Evolutionary conservation across 495 filamentous ascomycete species (phyloP).

Genomic region (Aspergillus steynii): DNA sequence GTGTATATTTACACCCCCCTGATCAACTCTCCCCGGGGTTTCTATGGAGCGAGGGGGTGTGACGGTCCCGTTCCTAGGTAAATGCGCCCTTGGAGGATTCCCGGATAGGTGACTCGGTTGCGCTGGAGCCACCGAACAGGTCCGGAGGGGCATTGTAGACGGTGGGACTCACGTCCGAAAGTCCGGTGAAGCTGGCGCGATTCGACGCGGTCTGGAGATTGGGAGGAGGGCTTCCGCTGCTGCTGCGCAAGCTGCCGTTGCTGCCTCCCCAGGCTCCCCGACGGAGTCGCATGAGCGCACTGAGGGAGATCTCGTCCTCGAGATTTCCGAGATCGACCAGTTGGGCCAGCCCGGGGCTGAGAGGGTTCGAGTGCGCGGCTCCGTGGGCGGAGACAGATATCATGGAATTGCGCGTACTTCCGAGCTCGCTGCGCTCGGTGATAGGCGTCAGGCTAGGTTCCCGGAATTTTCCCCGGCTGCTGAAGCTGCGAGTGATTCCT

Average conservation of each 20-base stretch:
- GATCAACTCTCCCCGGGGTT: too few species aligned
- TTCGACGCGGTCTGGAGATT: slow-evolving; percentile 36
- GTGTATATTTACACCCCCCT: background rate
- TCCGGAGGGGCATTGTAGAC: slow-evolving; percentile 25
- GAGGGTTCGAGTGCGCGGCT: slow-evolving; percentile 37
- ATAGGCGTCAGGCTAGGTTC: slow-evolving; percentile 96
- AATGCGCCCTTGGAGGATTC: slow-evolving; percentile 12
- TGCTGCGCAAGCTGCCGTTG: slow-evolving; percentile 67
- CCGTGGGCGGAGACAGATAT: slow-evolving; percentile 68
- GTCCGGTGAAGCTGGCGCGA: slow-evolving; percentile 36
- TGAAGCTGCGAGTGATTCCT: slow-evolving; percentile 64
- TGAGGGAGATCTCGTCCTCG: slow-evolving; percentile 71
- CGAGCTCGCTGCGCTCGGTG: slow-evolving; percentile 85
- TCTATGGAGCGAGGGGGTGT: too few species aligned
- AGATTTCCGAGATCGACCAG: slow-evolving; percentile 66
- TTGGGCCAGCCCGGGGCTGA: slow-evolving; percentile 68
- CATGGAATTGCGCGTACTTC: slow-evolving; percentile 89
- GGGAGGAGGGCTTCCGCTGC: slow-evolving; percentile 59
- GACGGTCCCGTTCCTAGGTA: background rate
- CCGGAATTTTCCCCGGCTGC: slow-evolving; percentile 68
- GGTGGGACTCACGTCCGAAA: slow-evolving; percentile 40
- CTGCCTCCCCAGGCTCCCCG: slow-evolving; percentile 80
- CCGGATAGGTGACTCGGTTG: slow-evolving; percentile 18
- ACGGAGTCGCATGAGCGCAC: slow-evolving; percentile 69
- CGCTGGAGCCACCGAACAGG: slow-evolving; percentile 14